Evolutionary conservation across 805 yeast species (phyloP).

Genomic region (Ogataea chonburiensis): DNA sequence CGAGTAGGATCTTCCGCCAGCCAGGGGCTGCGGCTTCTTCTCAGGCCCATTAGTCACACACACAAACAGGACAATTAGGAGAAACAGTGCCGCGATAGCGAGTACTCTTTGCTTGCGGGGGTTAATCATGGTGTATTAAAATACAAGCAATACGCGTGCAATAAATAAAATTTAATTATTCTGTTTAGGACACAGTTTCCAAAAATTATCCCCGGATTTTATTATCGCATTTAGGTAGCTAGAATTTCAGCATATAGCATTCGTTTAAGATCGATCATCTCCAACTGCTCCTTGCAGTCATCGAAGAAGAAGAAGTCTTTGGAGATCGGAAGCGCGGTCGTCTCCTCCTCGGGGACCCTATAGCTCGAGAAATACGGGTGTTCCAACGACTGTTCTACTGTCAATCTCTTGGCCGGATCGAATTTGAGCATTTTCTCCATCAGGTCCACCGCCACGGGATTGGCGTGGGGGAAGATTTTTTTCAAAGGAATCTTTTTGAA

Average conservation of each 20-base stretch:
- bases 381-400: conserved; percentile 75
- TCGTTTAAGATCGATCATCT: conserved; percentile 48
- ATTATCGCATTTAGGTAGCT: conserved; percentile 22
- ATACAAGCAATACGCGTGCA: not conserved
- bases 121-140: conserved; percentile 11
- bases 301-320: conserved; percentile 58
- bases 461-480: conserved; percentile 47
- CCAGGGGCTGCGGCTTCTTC: conserved; percentile 10
- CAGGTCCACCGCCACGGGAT: conserved; percentile 56
- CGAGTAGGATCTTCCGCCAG: conserved; percentile 7
- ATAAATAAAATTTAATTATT: conserved; percentile 1
- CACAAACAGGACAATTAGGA: conserved; percentile 38
- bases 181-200: conserved; percentile 9
- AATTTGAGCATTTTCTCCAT: conserved; percentile 73
- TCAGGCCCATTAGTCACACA: conserved; percentile 26
- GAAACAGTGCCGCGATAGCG: conserved; percentile 41
- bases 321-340: conserved; percentile 51
- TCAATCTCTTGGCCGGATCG: conserved; percentile 77
- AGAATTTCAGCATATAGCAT: conserved; percentile 54
- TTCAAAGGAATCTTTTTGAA: conserved; percentile 54
- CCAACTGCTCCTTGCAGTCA: conserved; percentile 49
- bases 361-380: conserved; percentile 75
- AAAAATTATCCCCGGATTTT: conserved; percentile 2
- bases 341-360: conserved; percentile 75
- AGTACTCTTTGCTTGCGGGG: conserved; percentile 40